Base-by-base conservation (phyloP, 176 grass and related monocot genomes). In the Avena atlantica region DNA sequence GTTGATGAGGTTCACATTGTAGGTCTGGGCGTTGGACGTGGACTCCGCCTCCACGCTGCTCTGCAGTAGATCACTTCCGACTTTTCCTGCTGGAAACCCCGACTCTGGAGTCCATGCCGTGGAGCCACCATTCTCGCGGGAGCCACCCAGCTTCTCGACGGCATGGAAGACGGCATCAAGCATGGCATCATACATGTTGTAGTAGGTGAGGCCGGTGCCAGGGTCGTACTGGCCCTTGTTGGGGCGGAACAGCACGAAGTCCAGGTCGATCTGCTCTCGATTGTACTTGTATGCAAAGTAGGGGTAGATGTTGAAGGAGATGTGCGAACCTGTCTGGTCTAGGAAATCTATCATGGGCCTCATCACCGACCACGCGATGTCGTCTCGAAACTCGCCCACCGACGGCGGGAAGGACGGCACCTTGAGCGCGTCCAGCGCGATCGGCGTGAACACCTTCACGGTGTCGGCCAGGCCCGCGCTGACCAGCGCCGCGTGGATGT, bases 111-210 rank as follows among this genome's bases (percentile, higher is more conserved):
- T 40, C 37, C 5, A 40, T 6, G 5, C 5, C 37, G 37, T 40
- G 37, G 37, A 40, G 37, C 37, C 37, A 40, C 5, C 15, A 20
- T 20, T 16, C 34, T 3, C 79, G 25, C 81, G 45, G 50, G 66
- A 64, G 12, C 27, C 64, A 5, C 67, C 36, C 36, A 85, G 17
- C 40, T 77, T 87, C 45, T 50, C 83, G 81, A 89, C 84, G 70
- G 92, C 92, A 4, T 78, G 78, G 59, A 71, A 86, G 0, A 89
- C 81, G 58, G 95, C 88, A 79, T 97, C 92, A 15, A 91, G 44
- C 82, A 89, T 85, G 15, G 95, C 95, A n/a, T 94, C 95, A 0
- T 94, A 69, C 53, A 97, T 78, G 85, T 47, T 97, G 75, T 62
- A 71, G 88, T 97, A 97, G 19, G 74, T 89, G 60, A 91, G 70